Evolutionary conservation across 352 stramenopile species (phyloP), one percentile per base, ranked within the genome.

Genomic region (Pythium phragmiticola): DNA sequence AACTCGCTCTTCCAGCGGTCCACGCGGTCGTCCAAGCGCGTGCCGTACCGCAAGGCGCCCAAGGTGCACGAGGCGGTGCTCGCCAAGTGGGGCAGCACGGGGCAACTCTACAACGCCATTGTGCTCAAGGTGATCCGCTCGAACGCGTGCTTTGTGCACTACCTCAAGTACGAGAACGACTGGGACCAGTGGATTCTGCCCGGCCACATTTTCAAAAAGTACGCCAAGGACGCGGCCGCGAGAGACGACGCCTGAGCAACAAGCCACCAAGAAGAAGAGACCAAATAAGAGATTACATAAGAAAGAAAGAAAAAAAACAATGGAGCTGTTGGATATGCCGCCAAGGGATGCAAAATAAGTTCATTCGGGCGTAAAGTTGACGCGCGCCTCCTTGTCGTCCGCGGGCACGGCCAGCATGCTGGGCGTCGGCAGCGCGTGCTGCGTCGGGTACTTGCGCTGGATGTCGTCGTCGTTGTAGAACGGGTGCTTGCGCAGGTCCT

Each of bases 171-270:
- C 55, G 80, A 92, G 59, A 89, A 89, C 56, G 81, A 92, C 70
- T 92, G 83, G 83, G 80, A 92, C 73, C 83, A 92, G 60, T 92
- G 83, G 83, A 69, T 92, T 42, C 65, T 92, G 17, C 83, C 83
- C 1, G 79, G 80, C 42, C 82, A 90, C 61, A 92, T 92, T 41
- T 92, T 90, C 66, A 82, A 78, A 57, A 92, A 92, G 69, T 89
- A 89, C 42, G 21, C 47, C 7, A 60, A 62, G 6, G 54, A 71
- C 13, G 36, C 45, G 19, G 41, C 17, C 28, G 21, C n/a, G 21
- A 36, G 43, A 9, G 39, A 21, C 39, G 17, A 46, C 13, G 39
- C 39, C 39, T 17, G 16, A 46, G 39, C 39, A 45, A 14, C 0
- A 14, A 41, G 36, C 8, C 13, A 45, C 16, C 16, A 45, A 45